Evolutionary conservation across 768 basidiomycete species (phyloP), one percentile per base, ranked within the genome.

Genomic region (Pulveroboletus frians): DNA sequence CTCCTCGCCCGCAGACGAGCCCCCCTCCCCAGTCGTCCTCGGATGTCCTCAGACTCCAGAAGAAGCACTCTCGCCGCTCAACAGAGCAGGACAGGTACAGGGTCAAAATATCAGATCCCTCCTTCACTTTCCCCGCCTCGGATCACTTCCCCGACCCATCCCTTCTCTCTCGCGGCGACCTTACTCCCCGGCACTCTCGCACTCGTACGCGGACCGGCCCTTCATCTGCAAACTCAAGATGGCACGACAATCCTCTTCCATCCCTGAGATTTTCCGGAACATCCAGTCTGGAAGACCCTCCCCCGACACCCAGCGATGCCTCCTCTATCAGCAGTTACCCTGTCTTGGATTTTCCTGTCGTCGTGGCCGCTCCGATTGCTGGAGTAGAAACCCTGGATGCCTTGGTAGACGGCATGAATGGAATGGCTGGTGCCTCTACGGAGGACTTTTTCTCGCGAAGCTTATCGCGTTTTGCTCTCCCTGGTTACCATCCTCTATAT

Each of bases 331-430:
- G 50, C 11, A 31, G 39, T 8, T 50, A 46, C 38, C 43, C 47
- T 15, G 1, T 78, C 39, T 73, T 78, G 43, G 66, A 77, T 42
- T 80, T 83, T 56, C 73, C 83, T 14, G 83, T 84, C 21, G 64
- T 87, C 23, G 88, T 92, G 17, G 79, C 88, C 38, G 88, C 88
- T 17, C 87, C 88, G 4, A 69, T 85, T 7, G 66, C 87, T 5
- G 88, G 88, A 2, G 88, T 92, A 9, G 89, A 91, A 69, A 82
- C 81, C 9, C 86, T 92, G 83, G 90, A 92, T 63, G 90, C 90
- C 11, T 68, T 92, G 46, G 90, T 92, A 7, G 89, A 91, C 55
- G 87, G 86, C 9, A 92, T 92, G 90, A 92, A 92, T 60, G 86
- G 84, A 10, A 84, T 92, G 86, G 90, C 90, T 58, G 84, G 84